Base-by-base conservation (phyloP, 2,329 filamentous ascomycete species). In the Colletotrichum truncatum region DNA sequence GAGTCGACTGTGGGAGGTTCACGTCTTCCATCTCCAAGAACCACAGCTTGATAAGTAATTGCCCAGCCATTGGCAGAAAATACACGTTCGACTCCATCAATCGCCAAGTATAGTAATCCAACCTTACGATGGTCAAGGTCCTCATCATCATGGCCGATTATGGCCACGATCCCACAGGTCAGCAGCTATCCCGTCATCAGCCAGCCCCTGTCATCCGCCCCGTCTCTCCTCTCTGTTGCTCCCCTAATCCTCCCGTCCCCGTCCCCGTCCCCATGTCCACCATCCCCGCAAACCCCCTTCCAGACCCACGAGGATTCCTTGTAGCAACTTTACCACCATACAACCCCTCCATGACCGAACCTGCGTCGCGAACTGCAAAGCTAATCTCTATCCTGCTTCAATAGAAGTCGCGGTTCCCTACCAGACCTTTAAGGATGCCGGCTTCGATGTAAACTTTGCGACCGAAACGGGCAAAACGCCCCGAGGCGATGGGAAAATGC, bases 111-210 rank as follows among this genome's bases (percentile, higher is more conserved):
- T n/a, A n/a, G n/a, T n/a, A n/a, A n/a, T n/a, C n/a, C n/a, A 25
- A 32, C 18, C 53, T 6, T 23, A 51, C 25, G 75, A 72, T 73
- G 71, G 67, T 64, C 32, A 83, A 81, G 67, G 79, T 79, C 23
- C 70, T 84, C 38, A 80, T 86, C 43, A 69, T 84, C 56, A 85
- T 86, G 83, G 79, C 84, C 41, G 84, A 87, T 69, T 85, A 86
- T 66, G 84, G 84, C 43, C 82, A 86, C 69, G 84, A 87, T 68
- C 85, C 84, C 2, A 86, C 84, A 45, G 83, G 84, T 85, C 67
- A 49, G 18, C 18, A 30, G 11, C 30, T 46, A 18, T 41, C 53
- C n/a, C 52, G 32, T 41, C 18, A 14, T 38, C 25, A 39, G 4
- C 51, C 21, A 8, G 10, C n/a, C 23, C 14, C 25, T 28, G 34